Evolutionary conservation across 192 early-diverging fungal species (phyloP).

Genomic region (Podila epicladia): DNA sequence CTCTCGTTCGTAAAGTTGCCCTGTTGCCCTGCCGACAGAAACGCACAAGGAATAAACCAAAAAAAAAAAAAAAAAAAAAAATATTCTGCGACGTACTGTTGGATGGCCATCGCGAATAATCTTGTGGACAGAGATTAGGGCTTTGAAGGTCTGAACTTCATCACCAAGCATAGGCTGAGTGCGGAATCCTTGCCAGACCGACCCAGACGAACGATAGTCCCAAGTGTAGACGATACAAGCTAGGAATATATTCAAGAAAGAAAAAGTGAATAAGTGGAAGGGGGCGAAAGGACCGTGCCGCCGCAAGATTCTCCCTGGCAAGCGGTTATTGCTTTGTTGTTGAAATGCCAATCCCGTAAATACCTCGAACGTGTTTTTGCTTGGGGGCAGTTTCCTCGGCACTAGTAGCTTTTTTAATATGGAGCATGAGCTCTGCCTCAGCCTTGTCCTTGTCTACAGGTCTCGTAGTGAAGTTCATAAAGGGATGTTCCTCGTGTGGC

Average conservation of each 20-base stretch:
- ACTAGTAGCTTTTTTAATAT: conserved; percentile 92
- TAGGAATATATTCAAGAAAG: conserved; percentile 5
- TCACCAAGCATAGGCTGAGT: conserved; percentile 89
- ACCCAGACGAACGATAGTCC: conserved; percentile 88
- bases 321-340: neutral
- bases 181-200: conserved; percentile 88
- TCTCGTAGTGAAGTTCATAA: conserved; percentile 60
- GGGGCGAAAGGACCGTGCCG: neutral
- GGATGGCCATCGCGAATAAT: conserved; percentile 93
- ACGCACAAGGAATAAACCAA: neutral
- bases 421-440: conserved; percentile 85
- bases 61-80: neutral
- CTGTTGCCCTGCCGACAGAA: neutral
- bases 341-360: neutral
- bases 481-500: too few species aligned
- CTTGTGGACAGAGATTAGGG: conserved; percentile 94
- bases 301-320: neutral
- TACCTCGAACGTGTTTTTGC: conserved; percentile 94
- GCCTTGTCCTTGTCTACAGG: conserved; percentile 75
- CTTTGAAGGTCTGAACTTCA: conserved; percentile 97
- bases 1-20: neutral
- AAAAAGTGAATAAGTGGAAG: conserved; percentile 1
- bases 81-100: conserved; percentile 58
- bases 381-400: conserved; percentile 94
- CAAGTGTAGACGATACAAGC: conserved; percentile 93